These are phyloP conservation scores for Colletotrichum noveboracense DNA, from an alignment of 2,329 filamentous ascomycete species.

Conservation along the genomic window DNA sequence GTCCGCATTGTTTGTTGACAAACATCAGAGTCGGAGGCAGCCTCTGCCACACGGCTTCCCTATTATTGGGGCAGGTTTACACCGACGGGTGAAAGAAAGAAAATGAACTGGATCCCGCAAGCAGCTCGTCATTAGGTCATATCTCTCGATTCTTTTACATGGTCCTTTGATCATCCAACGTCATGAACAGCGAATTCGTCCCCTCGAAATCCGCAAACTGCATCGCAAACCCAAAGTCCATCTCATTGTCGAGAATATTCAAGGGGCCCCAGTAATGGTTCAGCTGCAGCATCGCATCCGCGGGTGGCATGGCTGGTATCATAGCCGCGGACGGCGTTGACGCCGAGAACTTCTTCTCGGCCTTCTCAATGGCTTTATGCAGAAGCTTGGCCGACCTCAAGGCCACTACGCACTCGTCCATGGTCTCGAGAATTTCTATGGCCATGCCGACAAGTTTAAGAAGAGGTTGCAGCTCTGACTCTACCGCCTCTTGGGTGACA, in stretches of 20 bases:
- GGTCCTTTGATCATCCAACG: slow-evolving; percentile 1
- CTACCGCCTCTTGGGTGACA: slow-evolving; percentile 25
- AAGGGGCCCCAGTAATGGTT: slow-evolving; percentile 31
- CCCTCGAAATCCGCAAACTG: slow-evolving; percentile 25
- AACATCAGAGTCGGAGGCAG: neutral
- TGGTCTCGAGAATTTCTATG: slow-evolving; percentile 27
- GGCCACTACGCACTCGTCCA: slow-evolving; percentile 32
- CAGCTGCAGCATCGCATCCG: slow-evolving; percentile 21
- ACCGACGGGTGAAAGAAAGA: neutral
- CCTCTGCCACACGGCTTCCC: neutral
- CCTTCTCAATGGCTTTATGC: slow-evolving; percentile 26
- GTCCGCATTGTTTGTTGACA: neutral
- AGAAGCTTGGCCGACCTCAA: slow-evolving; percentile 29
- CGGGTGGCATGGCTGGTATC: slow-evolving; percentile 9
- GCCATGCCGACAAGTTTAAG: slow-evolving; percentile 27
- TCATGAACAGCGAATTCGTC: slow-evolving; percentile 4
- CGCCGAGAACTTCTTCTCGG: slow-evolving; percentile 17
- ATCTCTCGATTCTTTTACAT: neutral
- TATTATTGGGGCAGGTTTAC: neutral
- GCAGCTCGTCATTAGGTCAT: neutral
- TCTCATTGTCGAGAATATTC: slow-evolving; percentile 27
- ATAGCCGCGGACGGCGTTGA: neutral
- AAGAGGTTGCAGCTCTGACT: slow-evolving; percentile 22
- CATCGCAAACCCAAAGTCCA: slow-evolving; percentile 26
- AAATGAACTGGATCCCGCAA: neutral